Percentiles rank a stretch among this genome's conserved stretches.
These are phyloP conservation scores for Haplographium delicatum DNA, from an alignment of 495 filamentous ascomycete species.

Conservation along the genomic window DNA sequence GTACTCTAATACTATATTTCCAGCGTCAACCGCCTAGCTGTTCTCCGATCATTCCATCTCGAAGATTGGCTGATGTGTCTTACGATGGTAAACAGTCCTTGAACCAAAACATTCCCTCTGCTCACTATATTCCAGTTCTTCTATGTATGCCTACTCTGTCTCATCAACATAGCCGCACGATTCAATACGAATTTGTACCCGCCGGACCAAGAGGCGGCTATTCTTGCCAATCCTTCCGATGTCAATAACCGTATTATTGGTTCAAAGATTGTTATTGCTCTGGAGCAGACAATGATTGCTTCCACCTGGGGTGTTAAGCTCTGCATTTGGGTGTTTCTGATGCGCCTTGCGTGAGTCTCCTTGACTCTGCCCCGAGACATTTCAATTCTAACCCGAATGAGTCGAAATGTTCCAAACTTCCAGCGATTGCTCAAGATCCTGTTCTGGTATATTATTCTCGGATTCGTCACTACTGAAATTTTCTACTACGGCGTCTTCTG, in stretches of 20 bases:
- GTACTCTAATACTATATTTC: background rate
- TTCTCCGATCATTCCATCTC: conserved; percentile 35
- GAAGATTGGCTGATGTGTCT: conserved; percentile 54
- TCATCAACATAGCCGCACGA: conserved; percentile 50
- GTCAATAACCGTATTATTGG: conserved; percentile 42
- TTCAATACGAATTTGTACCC: conserved; percentile 54
- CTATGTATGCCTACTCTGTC: conserved; percentile 46
- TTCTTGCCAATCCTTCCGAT: conserved; percentile 38
- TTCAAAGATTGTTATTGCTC: conserved; percentile 48
- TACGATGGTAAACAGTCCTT: conserved; percentile 39
- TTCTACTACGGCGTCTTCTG: conserved; percentile 58
- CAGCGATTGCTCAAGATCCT: conserved; percentile 46
- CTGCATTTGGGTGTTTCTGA: conserved; percentile 46
- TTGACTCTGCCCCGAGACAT: background rate
- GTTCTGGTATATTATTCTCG: conserved; percentile 44
- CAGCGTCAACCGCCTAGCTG: conserved; percentile 20
- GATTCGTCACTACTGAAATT: conserved; percentile 55
- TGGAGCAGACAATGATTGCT: conserved; percentile 33
- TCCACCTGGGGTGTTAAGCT: conserved; percentile 49
- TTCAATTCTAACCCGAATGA: background rate
- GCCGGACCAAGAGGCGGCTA: conserved; percentile 39
- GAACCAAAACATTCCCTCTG: background rate
- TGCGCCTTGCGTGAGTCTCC: conserved; percentile 38
- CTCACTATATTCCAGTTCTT: conserved; percentile 31
- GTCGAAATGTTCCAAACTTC: conserved; percentile 29